phyloP scores from a whole-genome alignment of 2,329 filamentous ascomycete genomes.

The Talaromyces sp. region DNA sequence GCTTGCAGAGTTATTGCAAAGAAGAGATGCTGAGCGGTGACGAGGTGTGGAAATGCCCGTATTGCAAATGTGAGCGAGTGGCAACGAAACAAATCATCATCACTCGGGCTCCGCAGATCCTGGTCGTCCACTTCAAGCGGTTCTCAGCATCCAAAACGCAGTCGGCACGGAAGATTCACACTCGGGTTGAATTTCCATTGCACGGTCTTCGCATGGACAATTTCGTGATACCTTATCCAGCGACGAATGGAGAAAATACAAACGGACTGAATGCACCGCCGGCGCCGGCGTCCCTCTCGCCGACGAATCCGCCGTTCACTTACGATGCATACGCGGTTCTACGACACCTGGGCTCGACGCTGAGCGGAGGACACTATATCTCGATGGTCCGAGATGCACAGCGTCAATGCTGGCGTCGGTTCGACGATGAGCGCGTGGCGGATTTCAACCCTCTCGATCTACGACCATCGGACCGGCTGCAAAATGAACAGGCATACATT shows the following conservation, averaged over 20 bases:
- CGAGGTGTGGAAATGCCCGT: conserved; percentile 66
- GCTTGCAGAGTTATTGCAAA: conserved; percentile 64
- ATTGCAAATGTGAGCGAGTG: conserved; percentile 63
- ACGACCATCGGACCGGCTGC: conserved; percentile 45
- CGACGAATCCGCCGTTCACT: conserved; percentile 52
- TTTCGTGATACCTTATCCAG: conserved; percentile 51
- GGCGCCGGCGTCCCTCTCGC: conserved; percentile 46
- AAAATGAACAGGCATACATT: conserved; percentile 62
- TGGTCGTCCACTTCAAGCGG: conserved; percentile 73
- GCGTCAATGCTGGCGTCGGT: conserved; percentile 55
- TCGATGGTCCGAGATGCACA: conserved; percentile 60
- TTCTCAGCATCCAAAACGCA: conserved; percentile 56
- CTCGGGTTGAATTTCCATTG: conserved; percentile 70
- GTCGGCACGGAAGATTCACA: conserved; percentile 62
- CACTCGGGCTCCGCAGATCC: conserved; percentile 70
- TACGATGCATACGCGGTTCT: conserved; percentile 88
- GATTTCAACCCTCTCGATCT: conserved; percentile 55
- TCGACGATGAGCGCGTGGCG: conserved; percentile 52
- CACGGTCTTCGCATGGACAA: conserved; percentile 60
- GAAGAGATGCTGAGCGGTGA: conserved; percentile 64
- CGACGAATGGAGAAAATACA: conserved; percentile 21
- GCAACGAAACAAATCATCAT: conserved; percentile 68
- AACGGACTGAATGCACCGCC: conserved; percentile 54
- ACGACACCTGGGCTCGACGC: conserved; percentile 63
- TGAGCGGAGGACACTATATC: conserved; percentile 75